phyloP scores from a whole-genome alignment of 345 rosid species.

The Excoecaria agallocha region DNA sequence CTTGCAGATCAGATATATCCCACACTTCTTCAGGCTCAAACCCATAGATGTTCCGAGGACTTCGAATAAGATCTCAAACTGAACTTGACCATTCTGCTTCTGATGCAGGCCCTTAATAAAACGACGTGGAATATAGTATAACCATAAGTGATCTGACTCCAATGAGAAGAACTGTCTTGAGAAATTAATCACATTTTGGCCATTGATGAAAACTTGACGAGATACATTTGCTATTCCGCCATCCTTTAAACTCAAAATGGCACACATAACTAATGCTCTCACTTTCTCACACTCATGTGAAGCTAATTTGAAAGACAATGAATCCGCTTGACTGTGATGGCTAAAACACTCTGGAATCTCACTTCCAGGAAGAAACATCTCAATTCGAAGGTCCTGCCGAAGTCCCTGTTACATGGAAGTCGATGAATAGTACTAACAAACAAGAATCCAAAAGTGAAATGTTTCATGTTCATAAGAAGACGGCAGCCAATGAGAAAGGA shows the following conservation, averaged over 20 bases:
- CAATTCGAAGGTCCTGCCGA: conserved; percentile 10
- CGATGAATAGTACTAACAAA: not conserved
- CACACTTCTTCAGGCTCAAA: conserved; percentile 5
- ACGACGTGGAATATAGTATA: conserved; percentile 17
- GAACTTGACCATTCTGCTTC: not conserved
- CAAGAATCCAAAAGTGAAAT: not conserved
- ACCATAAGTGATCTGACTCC: conserved; percentile 13
- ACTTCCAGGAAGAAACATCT: conserved; percentile 21
- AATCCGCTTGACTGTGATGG: conserved; percentile 1
- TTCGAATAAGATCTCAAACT: conserved; percentile 10
- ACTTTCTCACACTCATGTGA: not conserved
- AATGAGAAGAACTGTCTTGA: conserved; percentile 18
- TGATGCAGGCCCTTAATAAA: not conserved
- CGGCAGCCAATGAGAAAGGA: not conserved
- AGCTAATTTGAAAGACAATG: conserved; percentile 12
- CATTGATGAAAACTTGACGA: conserved; percentile 18
- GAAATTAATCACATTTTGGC: conserved; percentile 9
- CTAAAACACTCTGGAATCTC: conserved; percentile 15
- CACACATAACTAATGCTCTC: conserved; percentile 11
- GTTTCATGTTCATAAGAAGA: not conserved
- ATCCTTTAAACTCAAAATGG: conserved; percentile 12
- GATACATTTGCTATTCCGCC: conserved; percentile 13
- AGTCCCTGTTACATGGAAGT: conserved; percentile 4
- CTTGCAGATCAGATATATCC: not conserved
- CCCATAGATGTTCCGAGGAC: not conserved